Evolutionary conservation across 2,329 filamentous ascomycete species (phyloP).

Genomic region (Tolypocladium ovalisporum): DNA sequence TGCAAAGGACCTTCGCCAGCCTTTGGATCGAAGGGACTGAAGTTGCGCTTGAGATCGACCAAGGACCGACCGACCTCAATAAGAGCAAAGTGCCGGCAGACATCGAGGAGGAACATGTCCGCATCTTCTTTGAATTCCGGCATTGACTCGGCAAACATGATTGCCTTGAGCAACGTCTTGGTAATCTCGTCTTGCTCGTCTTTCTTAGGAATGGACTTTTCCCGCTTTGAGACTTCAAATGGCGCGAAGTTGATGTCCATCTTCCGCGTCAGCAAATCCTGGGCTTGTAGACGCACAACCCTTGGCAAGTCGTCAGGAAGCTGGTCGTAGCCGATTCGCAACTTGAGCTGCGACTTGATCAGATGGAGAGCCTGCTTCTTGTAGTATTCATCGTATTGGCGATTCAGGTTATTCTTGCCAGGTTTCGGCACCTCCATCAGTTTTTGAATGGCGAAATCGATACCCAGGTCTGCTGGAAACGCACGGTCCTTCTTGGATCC

Average conservation of each 20-base stretch:
- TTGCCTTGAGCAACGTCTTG: conserved; percentile 79
- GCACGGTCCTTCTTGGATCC: conserved; percentile 82
- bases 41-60: conserved; percentile 64
- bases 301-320: conserved; percentile 83
- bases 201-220: conserved; percentile 80
- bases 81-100: conserved; percentile 84
- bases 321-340: conserved; percentile 78
- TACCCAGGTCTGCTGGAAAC: conserved; percentile 76
- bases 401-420: conserved; percentile 37
- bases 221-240: conserved; percentile 65
- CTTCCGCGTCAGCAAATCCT: conserved; percentile 68
- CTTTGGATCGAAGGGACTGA: conserved; percentile 71
- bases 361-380: conserved; percentile 88
- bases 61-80: conserved; percentile 83
- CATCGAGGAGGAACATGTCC: conserved; percentile 61
- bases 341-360: conserved; percentile 79
- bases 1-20: conserved; percentile 79
- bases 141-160: conserved; percentile 75
- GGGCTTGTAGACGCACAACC: conserved; percentile 76
- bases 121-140: conserved; percentile 71
- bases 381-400: conserved; percentile 69
- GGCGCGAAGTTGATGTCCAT: conserved; percentile 58
- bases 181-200: conserved; percentile 70
- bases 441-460: conserved; percentile 82
- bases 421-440: conserved; percentile 69